Evolutionary conservation across 805 yeast species (phyloP), one percentile per base, ranked within the genome.

Genomic region (Yarrowia phangngaensis): DNA sequence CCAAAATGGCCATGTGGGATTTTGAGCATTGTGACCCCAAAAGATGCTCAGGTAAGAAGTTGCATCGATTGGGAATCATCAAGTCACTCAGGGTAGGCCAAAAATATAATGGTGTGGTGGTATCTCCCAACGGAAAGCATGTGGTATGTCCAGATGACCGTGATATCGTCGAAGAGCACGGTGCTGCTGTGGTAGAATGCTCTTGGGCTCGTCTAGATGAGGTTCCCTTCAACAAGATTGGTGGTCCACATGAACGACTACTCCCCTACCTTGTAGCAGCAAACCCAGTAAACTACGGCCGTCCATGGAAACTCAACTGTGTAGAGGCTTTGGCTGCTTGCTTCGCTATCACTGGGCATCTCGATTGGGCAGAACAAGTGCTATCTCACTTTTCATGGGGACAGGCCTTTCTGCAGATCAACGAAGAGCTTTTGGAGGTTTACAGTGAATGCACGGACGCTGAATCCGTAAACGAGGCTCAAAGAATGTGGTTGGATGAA

Each of bases 11-110:
- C 13, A 90, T 90, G 98, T 90, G 98, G 72, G 98, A 92, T 64
- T 92, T 92, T 61, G 95, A 89, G 56, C 98, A 92, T 62, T 92
- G 98, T 69, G 98, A 92, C 66, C 98, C 98, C 1, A 92, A 92
- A 62, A 74, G 97, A 61, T 92, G 98, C 63, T 82, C 94, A 56
- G 98, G 98, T 14, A 92, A 92, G 69, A 89, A 88, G 63, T 71
- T 92, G 22, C 96, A 87, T 60, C 72, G 97, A 50, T 65, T 90
- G 15, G 97, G 97, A 0, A 66, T 87, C 15, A 89, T 92, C 43
- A 78, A 79, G 53, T 76, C 78, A 48, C 63, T 92, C 53, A 70
- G 94, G 53, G 78, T 92, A n/a, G 98, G 98, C 0, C 96, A 89
- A 62, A 90, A 88, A 65, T 90, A 86, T 60, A 80, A 75, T 52